Conservation (phyloP, 1,284 basidiomycete genomes). For the Rhodotorula sp. region DNA sequence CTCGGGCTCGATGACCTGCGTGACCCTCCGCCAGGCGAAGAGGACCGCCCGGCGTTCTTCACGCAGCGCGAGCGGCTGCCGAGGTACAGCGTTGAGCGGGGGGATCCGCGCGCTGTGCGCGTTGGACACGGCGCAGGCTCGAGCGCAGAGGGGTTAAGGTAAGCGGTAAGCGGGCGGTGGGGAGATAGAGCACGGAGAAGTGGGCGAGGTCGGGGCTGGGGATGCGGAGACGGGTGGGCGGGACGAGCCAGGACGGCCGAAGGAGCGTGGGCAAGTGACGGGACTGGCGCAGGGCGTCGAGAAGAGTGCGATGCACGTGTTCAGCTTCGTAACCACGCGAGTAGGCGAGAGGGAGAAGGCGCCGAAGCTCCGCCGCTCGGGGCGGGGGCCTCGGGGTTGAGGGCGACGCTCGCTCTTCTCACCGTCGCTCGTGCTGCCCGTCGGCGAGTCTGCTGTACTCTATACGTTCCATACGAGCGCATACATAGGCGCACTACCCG, state of each 20-base stretch:
- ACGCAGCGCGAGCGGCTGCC: constrained; percentile 10
- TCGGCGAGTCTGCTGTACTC: too few species aligned
- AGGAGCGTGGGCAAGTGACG: neutral
- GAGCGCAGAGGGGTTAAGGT: neutral
- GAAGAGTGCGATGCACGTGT: neutral
- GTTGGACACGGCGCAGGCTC: too few species aligned
- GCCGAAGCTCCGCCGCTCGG: too few species aligned
- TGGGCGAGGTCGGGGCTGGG: neutral
- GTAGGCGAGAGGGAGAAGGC: too few species aligned
- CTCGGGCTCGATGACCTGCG: neutral
- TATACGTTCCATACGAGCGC: too few species aligned
- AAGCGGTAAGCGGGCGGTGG: too few species aligned
- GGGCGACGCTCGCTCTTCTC: too few species aligned
- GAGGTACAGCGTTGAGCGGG: neutral
- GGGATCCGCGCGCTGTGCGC: constrained; percentile 9
- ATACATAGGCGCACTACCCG: too few species aligned
- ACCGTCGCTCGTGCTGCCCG: too few species aligned
- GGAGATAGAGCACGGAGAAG: neutral
- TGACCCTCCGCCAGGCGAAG: constrained; percentile 5
- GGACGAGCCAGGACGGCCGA: neutral
- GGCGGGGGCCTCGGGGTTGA: too few species aligned
- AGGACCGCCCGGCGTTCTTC: constrained; percentile 15
- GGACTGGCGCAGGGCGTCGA: neutral
- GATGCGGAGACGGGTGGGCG: neutral
- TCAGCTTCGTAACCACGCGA: too few species aligned